phyloP scores from a whole-genome alignment of 1,284 basidiomycete species.

The Cryptococcus neoformans region DNA sequence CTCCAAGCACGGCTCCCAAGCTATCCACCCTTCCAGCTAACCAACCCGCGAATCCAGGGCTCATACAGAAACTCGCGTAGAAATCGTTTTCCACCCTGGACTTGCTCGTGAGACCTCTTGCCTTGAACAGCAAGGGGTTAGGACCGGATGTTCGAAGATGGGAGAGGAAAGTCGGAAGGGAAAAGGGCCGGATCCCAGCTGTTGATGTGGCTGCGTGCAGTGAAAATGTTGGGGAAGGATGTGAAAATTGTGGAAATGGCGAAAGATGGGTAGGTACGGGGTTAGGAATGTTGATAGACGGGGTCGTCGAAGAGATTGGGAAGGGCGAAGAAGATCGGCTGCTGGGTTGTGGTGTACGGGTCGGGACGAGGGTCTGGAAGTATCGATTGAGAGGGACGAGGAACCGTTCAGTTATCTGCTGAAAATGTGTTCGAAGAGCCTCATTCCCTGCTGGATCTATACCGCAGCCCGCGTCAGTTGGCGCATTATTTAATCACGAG shows the following conservation, averaged over 20 bases:
- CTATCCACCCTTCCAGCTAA: slow-evolving; percentile 32
- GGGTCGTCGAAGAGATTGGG: slow-evolving; percentile 2
- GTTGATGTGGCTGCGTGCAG: slow-evolving; percentile 1
- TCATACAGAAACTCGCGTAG: slow-evolving; percentile 48
- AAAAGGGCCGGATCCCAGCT: slow-evolving; percentile 67
- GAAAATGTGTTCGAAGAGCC: slow-evolving; percentile 78
- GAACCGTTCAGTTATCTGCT: slow-evolving; percentile 78
- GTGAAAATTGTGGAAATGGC: slow-evolving; percentile 2
- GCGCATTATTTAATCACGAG: background rate
- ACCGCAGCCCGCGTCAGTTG: background rate
- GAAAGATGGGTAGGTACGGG: background rate
- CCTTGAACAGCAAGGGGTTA: slow-evolving; percentile 67
- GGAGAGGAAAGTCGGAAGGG: slow-evolving; percentile 68
- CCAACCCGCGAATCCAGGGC: slow-evolving; percentile 46
- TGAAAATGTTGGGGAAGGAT: slow-evolving; percentile 17
- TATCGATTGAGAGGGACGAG: slow-evolving; percentile 92
- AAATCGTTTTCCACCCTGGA: slow-evolving; percentile 48
- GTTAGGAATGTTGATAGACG: background rate
- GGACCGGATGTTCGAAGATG: slow-evolving; percentile 76
- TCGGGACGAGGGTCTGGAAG: slow-evolving; percentile 81
- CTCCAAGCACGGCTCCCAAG: slow-evolving; percentile 29
- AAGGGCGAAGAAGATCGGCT: background rate
- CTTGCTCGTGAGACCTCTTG: slow-evolving; percentile 40
- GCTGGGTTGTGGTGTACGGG: slow-evolving; percentile 3
- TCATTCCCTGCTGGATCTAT: slow-evolving; percentile 54